Evolutionary conservation across 257 asterid genomes (phyloP), one percentile per base, ranked within the genome.

Genomic region (Plantago elongata): DNA sequence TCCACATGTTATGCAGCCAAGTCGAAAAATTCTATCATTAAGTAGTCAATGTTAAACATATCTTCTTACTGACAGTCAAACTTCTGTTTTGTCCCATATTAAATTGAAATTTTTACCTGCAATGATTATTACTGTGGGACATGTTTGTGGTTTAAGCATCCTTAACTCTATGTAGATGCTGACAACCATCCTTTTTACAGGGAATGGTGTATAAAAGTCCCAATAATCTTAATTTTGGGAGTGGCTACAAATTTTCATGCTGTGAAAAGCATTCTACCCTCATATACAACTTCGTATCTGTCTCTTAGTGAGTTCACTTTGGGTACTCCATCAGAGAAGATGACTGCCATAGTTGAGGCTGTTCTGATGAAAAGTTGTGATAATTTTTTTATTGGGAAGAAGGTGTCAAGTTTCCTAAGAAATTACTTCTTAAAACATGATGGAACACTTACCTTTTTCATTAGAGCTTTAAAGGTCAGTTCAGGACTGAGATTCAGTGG

Each of bases 131-230:
- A 14, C 45, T 45, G 49, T 49, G 7, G 49, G 37, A 55, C 1
- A 45, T 70, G 52, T 63, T 60, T 64, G 55, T 65, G 18, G 49
- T 61, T 46, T 22, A 22, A 22, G 27, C 27, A 22, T 22, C 27
- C 27, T 22, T 22, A 22, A 22, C 27, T 57, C 54, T 58, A 47
- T 45, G 51, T 34, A 34, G 56, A 68, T 72, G 69, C 66, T 69
- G 55, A 78, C 49, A 51, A 46, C 16, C 52, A 40, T 70, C 37
- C 62, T 72, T 51, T 76, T 72, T 64, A 54, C 95, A 92, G 97
- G 76, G 99, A 93, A 82, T 93, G 97, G 95, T 77, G 79, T 14
- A 69, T 78, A 64, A 93, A 89, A 77, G 51, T 87, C 70, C 99
- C 99, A 57, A 67, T 85, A 52, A 72, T 86, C 68, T 77, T 93